phyloP scores from a whole-genome alignment of 1,139 yeast species.

The Saccharomyces hybrid region DNA sequence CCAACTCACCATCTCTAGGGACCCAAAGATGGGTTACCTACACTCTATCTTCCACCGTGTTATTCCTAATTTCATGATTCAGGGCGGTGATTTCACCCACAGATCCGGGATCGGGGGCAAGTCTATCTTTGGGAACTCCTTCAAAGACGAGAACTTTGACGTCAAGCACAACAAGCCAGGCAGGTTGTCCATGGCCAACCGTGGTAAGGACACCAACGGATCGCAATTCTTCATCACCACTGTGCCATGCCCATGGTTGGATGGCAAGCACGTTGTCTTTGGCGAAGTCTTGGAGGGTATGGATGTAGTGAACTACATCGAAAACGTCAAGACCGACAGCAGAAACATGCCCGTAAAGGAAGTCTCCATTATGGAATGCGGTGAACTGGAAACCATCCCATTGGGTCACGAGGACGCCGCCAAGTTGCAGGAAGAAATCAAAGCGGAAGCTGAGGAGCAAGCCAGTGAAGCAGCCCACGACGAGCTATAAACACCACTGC shows the following conservation, averaged over 20 bases:
- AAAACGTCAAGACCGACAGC: conserved; percentile 36
- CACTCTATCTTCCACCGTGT: conserved; percentile 15
- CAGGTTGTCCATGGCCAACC: conserved; percentile 72
- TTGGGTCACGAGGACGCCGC: conserved; percentile 3
- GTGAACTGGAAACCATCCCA: conserved; percentile 27
- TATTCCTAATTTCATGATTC: no score
- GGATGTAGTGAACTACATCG: conserved; percentile 50
- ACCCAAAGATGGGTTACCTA: conserved; percentile 43
- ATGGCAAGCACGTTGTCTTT: conserved; percentile 71
- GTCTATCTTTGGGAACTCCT: conserved; percentile 13
- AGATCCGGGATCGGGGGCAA: no score
- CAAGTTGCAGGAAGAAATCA: background rate
- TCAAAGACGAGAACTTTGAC: conserved; percentile 63
- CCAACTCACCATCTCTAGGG: conserved; percentile 49
- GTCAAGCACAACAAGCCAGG: conserved; percentile 61
- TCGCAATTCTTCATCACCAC: conserved; percentile 74
- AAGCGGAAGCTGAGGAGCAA: background rate
- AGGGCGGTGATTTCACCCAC: no score
- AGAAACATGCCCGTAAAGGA: conserved; percentile 48
- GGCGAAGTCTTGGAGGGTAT: conserved; percentile 69
- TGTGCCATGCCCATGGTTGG: conserved; percentile 53
- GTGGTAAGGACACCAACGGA: conserved; percentile 74
- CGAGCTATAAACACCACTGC: background rate
- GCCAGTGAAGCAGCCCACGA: background rate
- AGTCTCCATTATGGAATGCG: conserved; percentile 40